Evolutionary conservation across 2,329 filamentous ascomycete genomes (phyloP).

Genomic region (Aspergillus texensis): DNA sequence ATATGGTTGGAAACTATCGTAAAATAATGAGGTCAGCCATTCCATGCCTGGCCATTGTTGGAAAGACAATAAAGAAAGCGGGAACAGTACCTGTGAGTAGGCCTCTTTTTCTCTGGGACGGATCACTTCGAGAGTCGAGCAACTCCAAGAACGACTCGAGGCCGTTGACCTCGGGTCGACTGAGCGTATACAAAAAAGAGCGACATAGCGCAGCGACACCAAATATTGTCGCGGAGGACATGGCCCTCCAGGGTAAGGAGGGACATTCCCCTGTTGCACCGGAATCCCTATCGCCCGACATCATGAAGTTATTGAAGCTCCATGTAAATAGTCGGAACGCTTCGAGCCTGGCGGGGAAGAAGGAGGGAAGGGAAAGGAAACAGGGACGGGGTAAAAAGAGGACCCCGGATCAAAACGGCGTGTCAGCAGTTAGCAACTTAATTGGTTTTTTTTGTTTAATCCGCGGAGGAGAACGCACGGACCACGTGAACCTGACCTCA

Average conservation of each 20-base stretch:
- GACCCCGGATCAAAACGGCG: conserved; percentile 15
- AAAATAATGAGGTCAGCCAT: neutral
- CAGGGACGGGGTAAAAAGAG: conserved; percentile 4
- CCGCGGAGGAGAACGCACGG: conserved; percentile 29
- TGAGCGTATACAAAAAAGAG: conserved; percentile 74
- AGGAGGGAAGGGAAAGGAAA: conserved; percentile 1
- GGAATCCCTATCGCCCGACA: conserved; percentile 40
- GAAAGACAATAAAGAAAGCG: neutral
- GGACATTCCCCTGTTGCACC: conserved; percentile 47
- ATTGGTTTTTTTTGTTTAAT: conserved; percentile 21
- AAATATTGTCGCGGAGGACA: conserved; percentile 75
- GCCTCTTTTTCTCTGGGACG: conserved; percentile 69
- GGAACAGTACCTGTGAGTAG: conserved; percentile 73
- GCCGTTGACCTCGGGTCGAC: conserved; percentile 74
- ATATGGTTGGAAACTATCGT: conserved; percentile 79
- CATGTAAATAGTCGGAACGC: conserved; percentile 23
- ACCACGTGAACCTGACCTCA: conserved; percentile 18
- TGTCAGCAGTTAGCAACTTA: conserved; percentile 16
- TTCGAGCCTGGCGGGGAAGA: conserved; percentile 10
- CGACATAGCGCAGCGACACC: conserved; percentile 71
- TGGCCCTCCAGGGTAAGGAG: conserved; percentile 64
- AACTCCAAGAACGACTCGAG: conserved; percentile 74
- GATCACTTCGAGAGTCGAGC: conserved; percentile 72
- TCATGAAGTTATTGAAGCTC: conserved; percentile 24
- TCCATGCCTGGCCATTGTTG: conserved; percentile 5